Evolutionary conservation across 176 grass and related monocot species (phyloP), one percentile per base, ranked within the genome.

Genomic region (Poa pratensis): DNA sequence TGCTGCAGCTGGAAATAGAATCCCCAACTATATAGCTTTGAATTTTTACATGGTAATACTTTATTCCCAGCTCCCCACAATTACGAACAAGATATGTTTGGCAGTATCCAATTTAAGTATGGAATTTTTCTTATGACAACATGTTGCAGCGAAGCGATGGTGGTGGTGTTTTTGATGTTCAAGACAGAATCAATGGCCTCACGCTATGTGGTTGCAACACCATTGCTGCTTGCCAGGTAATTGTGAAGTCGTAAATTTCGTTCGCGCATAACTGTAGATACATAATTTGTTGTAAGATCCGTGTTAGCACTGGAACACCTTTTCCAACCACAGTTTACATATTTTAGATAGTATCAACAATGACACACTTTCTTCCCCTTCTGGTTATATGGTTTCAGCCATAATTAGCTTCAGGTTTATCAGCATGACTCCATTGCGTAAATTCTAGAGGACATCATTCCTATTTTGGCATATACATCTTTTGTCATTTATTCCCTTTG

Each of bases 41-140:
- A 96, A 98, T 71, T 98, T 95, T 75, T 98, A 98, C 88, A 98
- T 98, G 96, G 96, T 80, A 80, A 74, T 73, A 84, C 65, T 63
- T 40, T 40, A 60, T 73, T 28, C 9, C 16, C 9, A 53, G 48
- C 32, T 75, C 17, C 73, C 17, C 24, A 34, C 20, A 67, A n/a
- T 40, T 59, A 68, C 57, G 35, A 18, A 73, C 43, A 35, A 72
- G 5, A 23, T 39, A n/a, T 48, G 6, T 57, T 22, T 67, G 57
- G 57, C 4, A 34, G 27, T 59, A 17, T 74, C 16, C 5, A 23
- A 40, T 68, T 18, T 17, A 87, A 88, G 19, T 3, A 50, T 60
- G 22, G 10, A 83, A 86, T 22, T 4, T 46, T 78, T 59, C 80
- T 84, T 82, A 88, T 39, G 43, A 43, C 68, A 46, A 28, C 81